Base-by-base conservation (phyloP, 2,329 filamentous ascomycete genomes). In the Fusarium sp. region DNA sequence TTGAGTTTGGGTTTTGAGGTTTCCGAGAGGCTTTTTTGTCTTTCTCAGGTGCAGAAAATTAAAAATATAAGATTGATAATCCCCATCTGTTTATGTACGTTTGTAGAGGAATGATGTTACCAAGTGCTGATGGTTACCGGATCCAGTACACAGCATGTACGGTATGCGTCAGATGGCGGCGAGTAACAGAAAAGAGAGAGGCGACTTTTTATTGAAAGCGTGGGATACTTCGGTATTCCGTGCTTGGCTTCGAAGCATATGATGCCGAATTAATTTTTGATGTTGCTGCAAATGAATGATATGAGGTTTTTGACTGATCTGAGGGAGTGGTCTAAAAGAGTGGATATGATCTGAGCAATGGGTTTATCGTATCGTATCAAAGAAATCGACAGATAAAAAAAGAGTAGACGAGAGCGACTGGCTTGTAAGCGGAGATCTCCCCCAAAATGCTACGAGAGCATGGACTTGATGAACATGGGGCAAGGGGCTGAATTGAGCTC, bases 111-210 rank as follows among this genome's bases (percentile, higher is more conserved):
- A 60, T 65, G 44, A 59, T 55, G 54, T 67, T 62, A 62, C 46
- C 60, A n/a, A n/a, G 21, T 69, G 67, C 52, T 69, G 67, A 67
- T 70, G 67, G 49, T 63, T 70, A 53, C 67, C 66, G 66, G 44
- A 70, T 70, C 62, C 50, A 41, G 66, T 70, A 55, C 53, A 62
- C 46, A 67, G 57, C 43, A 26, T 57, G 70, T 52, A 56, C 62
- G 53, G 46, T 31, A 51, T 58, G 56, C 52, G 59, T 71, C 64
- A 66, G 59, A 68, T 44, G 48, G 61, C 57, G 55, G 39, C 56
- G 16, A 26, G 31, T 56, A 41, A 62, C 50, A 68, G 41, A 58
- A 28, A 28, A 28, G 16, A 37, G 26, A 44, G 58, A 60, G 61
- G 61, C 46, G 63, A 51, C n/a, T 55, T 42, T 37, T 19, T 28